phyloP scores from a whole-genome alignment of 1,139 yeast genomes.

The Suhomyces anneliseae region DNA sequence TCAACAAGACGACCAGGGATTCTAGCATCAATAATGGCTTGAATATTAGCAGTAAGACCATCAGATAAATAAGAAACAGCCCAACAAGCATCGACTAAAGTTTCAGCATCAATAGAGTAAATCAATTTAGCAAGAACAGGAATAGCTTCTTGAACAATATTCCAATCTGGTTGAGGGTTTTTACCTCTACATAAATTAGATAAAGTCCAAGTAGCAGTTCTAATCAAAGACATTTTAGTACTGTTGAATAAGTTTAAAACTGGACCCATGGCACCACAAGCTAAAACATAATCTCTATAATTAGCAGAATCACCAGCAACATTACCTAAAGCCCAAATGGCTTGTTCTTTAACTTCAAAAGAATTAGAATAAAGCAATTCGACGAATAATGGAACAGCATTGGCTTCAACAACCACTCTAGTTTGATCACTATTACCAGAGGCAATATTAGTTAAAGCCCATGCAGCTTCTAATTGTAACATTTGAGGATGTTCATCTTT shows the following conservation, averaged over 20 bases:
- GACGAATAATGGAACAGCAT: constrained; percentile 92
- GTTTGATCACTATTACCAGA: constrained; percentile 95
- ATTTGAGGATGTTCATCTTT: constrained; percentile 73
- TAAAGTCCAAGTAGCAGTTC: constrained; percentile 98
- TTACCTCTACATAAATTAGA: constrained; percentile 96
- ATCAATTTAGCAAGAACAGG: constrained; percentile 91
- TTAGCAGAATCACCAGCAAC: constrained; percentile 96
- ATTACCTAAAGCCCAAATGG: constrained; percentile 98
- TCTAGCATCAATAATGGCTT: constrained; percentile 95
- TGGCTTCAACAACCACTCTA: constrained; percentile 83
- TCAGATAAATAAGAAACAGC: constrained; percentile 94
- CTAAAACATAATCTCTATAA: constrained; percentile 84
- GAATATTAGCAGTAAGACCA: constrained; percentile 90
- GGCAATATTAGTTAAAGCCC: constrained; percentile 98
- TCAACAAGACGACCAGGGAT: constrained; percentile 94
- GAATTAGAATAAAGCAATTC: constrained; percentile 77
- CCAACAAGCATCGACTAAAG: constrained; percentile 97
- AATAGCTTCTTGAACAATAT: constrained; percentile 76
- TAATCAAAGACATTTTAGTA: constrained; percentile 80
- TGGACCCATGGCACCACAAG: constrained; percentile 86
- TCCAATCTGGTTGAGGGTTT: constrained; percentile 96
- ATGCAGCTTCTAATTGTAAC: constrained; percentile 96
- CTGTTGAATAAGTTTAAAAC: constrained; percentile 76
- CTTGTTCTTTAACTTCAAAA: constrained; percentile 94
- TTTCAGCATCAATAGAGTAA: constrained; percentile 88